Base-by-base conservation (phyloP, 495 filamentous ascomycete genomes). In the Xylaria palmicola region DNA sequence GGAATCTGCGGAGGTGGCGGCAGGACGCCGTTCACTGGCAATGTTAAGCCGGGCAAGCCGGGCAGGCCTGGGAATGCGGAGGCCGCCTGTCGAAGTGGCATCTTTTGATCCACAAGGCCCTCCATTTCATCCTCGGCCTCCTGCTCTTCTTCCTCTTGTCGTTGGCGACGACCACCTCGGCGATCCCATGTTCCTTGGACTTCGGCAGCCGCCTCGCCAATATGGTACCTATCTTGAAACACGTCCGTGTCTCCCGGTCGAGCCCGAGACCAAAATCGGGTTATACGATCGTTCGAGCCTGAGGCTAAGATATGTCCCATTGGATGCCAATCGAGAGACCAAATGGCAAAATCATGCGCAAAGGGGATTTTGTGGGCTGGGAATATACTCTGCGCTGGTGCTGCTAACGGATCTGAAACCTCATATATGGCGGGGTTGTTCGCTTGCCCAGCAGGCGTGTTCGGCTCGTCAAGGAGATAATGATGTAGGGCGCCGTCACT, bases 301-400 rank as follows among this genome's bases (percentile, higher is more conserved):
- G 94, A 96, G n/a, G 92, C 92, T 26, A 98, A 82, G 60, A 98
- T 93, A 67, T 98, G 94, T 20, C 94, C 94, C 0, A 97, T 79
- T 1, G 94, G 94, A 68, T 98, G 94, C 90, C 94, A 98, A 78
- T 96, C 92, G 22, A 98, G 80, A 4, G 92, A 93, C 94, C 94
- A 98, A 58, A 98, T 93, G 9, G 92, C 88, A 65, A 91, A 93
- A 39, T 93, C 91, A 66, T 98, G 94, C 1, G 94, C 94, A 60
- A 88, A 92, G 36, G 88, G 85, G 47, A 96, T 72, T 62, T 84
- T 84, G 75, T 97, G 93, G 1, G 92, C 90, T 6, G 94, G 94
- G 64, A 90, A 88, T 53, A 98, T 91, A 32, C 90, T 86, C 70
- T 97, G 92, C 3, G 92, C 84, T 0, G 91, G 88, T 1, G 90